Evolutionary conservation across 148 eudicot genomes (phyloP).

Genomic region (Suaeda aralocaspica): DNA sequence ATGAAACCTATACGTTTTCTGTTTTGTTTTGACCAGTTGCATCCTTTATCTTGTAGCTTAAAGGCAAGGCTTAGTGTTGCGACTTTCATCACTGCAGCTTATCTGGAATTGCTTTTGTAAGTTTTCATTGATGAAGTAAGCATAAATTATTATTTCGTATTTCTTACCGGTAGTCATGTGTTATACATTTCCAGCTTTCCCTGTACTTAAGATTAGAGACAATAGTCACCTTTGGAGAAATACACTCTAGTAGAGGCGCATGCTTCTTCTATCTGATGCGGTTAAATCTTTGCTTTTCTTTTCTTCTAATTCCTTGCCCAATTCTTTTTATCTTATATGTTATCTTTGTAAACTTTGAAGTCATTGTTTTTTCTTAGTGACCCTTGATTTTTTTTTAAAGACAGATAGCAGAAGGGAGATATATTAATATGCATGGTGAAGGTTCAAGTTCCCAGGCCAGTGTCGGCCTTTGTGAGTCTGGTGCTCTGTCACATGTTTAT

Average conservation of each 20-base stretch:
- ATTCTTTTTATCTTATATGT: background rate
- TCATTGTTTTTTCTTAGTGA: background rate
- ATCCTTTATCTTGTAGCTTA: slow-evolving; percentile 42
- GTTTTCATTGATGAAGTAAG: background rate
- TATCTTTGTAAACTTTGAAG: background rate
- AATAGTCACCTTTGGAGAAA: background rate
- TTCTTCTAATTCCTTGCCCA: background rate
- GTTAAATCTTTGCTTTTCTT: background rate
- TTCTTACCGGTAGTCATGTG: slow-evolving; percentile 3
- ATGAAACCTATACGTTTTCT: background rate
- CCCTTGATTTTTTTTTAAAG: background rate
- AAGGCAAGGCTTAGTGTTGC: slow-evolving; percentile 48
- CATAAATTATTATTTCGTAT: slow-evolving; percentile 13
- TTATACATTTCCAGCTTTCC: slow-evolving; percentile 4
- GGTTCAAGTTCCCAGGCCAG: slow-evolving; percentile 69
- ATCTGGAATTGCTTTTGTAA: slow-evolving; percentile 11
- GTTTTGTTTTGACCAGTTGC: slow-evolving; percentile 12
- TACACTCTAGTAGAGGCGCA: background rate
- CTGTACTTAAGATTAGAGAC: background rate
- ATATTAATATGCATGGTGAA: slow-evolving; percentile 45
- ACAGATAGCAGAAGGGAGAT: slow-evolving; percentile 3
- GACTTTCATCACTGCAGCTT: slow-evolving; percentile 5
- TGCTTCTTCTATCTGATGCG: background rate
- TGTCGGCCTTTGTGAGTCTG: slow-evolving; percentile 59
- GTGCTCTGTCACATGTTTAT: slow-evolving; percentile 85